A percentile compares a stretch with the other conserved stretches of the same genome.
Evolutionary conservation across 768 basidiomycete genomes (phyloP).

Genomic region (Agaricus blazei): DNA sequence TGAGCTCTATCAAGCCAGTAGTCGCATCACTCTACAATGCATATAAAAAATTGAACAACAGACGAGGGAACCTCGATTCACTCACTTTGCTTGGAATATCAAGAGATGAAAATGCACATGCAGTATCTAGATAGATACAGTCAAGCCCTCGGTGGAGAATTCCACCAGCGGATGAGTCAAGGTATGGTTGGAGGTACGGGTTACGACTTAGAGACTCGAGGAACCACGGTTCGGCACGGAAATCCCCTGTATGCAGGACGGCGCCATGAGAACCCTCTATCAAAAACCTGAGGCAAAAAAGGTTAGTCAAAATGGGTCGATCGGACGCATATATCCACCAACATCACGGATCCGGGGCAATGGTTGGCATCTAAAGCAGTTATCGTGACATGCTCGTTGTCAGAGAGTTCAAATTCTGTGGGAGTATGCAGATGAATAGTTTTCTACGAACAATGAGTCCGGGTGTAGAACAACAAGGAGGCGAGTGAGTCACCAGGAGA

Average conservation of each 20-base stretch:
- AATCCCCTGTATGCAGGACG: slow-evolving; percentile 89
- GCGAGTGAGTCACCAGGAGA: slow-evolving; percentile 48
- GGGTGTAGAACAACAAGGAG: not conserved
- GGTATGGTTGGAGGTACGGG: slow-evolving; percentile 67
- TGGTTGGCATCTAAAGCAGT: slow-evolving; percentile 91
- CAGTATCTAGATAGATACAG: slow-evolving; percentile 83
- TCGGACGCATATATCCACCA: slow-evolving; percentile 17
- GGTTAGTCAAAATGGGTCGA: not conserved
- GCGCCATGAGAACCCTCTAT: slow-evolving; percentile 67
- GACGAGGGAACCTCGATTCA: not conserved
- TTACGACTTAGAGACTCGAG: slow-evolving; percentile 64
- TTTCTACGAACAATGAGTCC: slow-evolving; percentile 33
- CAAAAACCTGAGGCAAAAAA: slow-evolving; percentile 57
- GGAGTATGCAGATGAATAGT: slow-evolving; percentile 61
- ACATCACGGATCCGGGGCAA: slow-evolving; percentile 94
- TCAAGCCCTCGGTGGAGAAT: slow-evolving; percentile 46
- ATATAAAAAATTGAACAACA: not conserved
- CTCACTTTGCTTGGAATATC: slow-evolving; percentile 58
- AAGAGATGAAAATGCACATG: slow-evolving; percentile 47
- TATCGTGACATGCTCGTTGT: slow-evolving; percentile 56
- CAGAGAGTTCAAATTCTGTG: slow-evolving; percentile 51
- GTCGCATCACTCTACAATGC: slow-evolving; percentile 58
- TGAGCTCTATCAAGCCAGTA: slow-evolving; percentile 60
- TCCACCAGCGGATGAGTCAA: slow-evolving; percentile 27
- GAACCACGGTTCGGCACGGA: slow-evolving; percentile 84